Conservation (phyloP, 495 filamentous ascomycete genomes). For the Xylaria venustula region DNA sequence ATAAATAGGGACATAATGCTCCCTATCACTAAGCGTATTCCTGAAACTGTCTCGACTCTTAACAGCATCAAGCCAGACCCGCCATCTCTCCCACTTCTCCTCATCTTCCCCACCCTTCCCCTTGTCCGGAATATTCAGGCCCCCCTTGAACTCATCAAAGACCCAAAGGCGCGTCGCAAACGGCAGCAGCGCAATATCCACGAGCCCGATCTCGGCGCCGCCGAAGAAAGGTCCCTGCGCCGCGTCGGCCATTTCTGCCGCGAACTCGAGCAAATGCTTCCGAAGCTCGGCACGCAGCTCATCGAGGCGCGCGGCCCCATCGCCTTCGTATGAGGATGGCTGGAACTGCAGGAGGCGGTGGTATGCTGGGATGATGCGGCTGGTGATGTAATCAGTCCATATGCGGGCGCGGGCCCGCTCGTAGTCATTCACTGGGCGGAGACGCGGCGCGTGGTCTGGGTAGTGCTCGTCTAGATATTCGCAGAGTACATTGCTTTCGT, state of each 20-base stretch:
- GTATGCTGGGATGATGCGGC: conserved; percentile 54
- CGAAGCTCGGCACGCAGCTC: conserved; percentile 24
- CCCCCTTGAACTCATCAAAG: conserved; percentile 63
- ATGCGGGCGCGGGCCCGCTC: conserved; percentile 52
- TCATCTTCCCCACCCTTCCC: conserved; percentile 49
- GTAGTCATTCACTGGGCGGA: conserved; percentile 51
- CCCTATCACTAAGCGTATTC: conserved; percentile 54
- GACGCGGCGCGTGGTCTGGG: conserved; percentile 38
- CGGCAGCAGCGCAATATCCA: conserved; percentile 57
- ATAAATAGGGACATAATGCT: conserved; percentile 59
- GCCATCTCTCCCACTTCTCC: conserved; percentile 52
- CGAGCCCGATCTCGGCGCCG: conserved; percentile 46
- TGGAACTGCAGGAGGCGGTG: conserved; percentile 61
- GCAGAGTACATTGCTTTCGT: conserved; percentile 59
- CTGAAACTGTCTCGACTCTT: conserved; percentile 49
- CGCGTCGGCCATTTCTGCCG: conserved; percentile 47
- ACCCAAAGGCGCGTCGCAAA: conserved; percentile 61
- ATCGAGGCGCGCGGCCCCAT: conserved; percentile 45
- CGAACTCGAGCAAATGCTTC: conserved; percentile 47
- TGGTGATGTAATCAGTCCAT: conserved; percentile 64
- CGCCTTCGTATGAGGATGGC: conserved; percentile 30
- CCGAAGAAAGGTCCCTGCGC: conserved; percentile 55
- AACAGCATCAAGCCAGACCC: conserved; percentile 52
- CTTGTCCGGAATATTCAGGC: conserved; percentile 45
- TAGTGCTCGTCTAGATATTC: conserved; percentile 65